phyloP scores from a whole-genome alignment of 371 early-diverging fungal genomes.

The Mortierella sp. region DNA sequence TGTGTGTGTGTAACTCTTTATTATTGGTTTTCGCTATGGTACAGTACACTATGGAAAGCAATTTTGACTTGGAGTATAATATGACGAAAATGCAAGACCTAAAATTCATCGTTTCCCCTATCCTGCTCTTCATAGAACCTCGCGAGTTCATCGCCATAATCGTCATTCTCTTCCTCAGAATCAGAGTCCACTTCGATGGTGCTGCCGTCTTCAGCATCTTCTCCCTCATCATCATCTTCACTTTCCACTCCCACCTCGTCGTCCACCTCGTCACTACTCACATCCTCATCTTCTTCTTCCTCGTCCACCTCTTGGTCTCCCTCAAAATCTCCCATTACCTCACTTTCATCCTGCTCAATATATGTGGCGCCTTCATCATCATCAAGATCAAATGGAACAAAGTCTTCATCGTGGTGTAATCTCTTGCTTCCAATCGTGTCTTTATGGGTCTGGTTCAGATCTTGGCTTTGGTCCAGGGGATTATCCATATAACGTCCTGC shows the following conservation, averaged over 20 bases:
- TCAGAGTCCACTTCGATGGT: background rate
- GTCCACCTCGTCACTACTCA: slow-evolving; percentile 9
- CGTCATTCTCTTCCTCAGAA: slow-evolving; percentile 11
- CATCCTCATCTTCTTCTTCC: slow-evolving; percentile 29
- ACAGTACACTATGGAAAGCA: too few species aligned
- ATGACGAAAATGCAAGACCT: too few species aligned
- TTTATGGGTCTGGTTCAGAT: slow-evolving; percentile 8
- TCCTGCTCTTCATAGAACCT: slow-evolving; percentile 21
- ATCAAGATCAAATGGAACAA: slow-evolving; percentile 42
- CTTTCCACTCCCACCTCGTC: slow-evolving; percentile 16
- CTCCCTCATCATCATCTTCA: slow-evolving; percentile 32
- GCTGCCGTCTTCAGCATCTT: slow-evolving; percentile 18
- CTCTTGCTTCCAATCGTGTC: background rate
- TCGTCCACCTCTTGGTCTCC: slow-evolving; percentile 26
- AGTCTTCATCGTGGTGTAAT: slow-evolving; percentile 41
- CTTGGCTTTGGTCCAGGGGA: background rate
- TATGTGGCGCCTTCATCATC: slow-evolving; percentile 22
- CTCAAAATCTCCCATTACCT: slow-evolving; percentile 20
- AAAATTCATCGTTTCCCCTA: background rate
- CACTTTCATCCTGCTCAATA: slow-evolving; percentile 31
- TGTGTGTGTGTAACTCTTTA: too few species aligned
- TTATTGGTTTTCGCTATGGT: too few species aligned
- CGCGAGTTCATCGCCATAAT: slow-evolving; percentile 6
- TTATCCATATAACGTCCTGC: slow-evolving; percentile 34
- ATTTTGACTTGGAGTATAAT: too few species aligned